Conservation (phyloP, 371 early-diverging fungal genomes). For the Astathelohania contejeani region DNA sequence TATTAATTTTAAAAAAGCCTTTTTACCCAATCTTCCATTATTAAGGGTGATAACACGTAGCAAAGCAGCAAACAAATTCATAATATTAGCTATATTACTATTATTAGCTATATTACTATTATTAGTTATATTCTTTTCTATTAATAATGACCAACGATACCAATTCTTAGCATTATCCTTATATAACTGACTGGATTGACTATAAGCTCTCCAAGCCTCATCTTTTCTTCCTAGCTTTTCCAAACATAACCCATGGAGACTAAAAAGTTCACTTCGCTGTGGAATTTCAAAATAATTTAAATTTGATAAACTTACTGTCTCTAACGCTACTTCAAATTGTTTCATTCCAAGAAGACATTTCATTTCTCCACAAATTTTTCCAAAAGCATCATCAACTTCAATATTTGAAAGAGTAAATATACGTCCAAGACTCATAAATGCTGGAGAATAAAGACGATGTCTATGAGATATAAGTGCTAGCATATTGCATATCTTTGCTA, state of each 20-base stretch:
- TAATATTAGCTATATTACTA: neutral
- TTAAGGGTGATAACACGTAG: slow-evolving; percentile 28
- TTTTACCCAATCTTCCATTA: slow-evolving; percentile 16
- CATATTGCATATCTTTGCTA: slow-evolving; percentile 37
- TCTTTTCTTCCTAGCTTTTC: slow-evolving; percentile 28
- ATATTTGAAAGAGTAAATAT: slow-evolving; percentile 45
- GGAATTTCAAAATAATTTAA: slow-evolving; percentile 36
- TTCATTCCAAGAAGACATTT: slow-evolving; percentile 39
- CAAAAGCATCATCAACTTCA: slow-evolving; percentile 45
- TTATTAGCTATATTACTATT: neutral
- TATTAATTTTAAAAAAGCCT: slow-evolving; percentile 22
- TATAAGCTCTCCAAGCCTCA: slow-evolving; percentile 38
- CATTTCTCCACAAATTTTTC: slow-evolving; percentile 39
- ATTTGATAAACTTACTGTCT: slow-evolving; percentile 39
- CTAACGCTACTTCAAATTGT: slow-evolving; percentile 34
- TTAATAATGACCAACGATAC: slow-evolving; percentile 30
- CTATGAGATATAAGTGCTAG: slow-evolving; percentile 31
- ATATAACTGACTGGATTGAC: slow-evolving; percentile 39
- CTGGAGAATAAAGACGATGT: slow-evolving; percentile 19
- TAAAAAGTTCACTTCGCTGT: slow-evolving; percentile 39
- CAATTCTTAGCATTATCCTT: slow-evolving; percentile 32
- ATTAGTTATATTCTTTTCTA: slow-evolving; percentile 2
- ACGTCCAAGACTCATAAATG: slow-evolving; percentile 27
- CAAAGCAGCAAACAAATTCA: slow-evolving; percentile 30
- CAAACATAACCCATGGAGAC: slow-evolving; percentile 25